A percentile compares a stretch with the other conserved stretches of the same genome.
These are phyloP conservation scores for Kazachstania taianensis DNA, from an alignment of 805 yeast genomes.

Conservation along the genomic window DNA sequence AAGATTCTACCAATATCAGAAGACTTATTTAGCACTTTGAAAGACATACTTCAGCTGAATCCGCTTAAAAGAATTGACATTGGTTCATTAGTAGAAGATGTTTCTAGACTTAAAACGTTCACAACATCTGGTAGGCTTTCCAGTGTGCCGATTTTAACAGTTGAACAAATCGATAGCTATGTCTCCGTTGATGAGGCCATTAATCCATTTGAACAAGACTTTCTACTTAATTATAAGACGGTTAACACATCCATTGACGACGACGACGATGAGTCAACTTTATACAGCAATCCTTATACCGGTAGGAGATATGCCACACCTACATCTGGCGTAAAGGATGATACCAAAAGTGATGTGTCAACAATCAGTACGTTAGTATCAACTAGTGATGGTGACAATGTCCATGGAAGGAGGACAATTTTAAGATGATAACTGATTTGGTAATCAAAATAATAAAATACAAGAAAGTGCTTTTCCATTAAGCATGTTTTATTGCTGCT, in stretches of 20 bases:
- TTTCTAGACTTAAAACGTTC: conserved; percentile 17
- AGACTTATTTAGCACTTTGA: conserved; percentile 46
- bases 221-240: no score
- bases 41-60: conserved; percentile 25
- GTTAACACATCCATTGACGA: no score
- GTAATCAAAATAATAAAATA: no score
- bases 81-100: conserved; percentile 15
- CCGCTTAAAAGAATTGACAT: conserved; percentile 28
- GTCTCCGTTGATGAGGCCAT: no score
- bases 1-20: conserved; percentile 66
- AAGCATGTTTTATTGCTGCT: no score
- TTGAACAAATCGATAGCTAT: conserved; percentile 1
- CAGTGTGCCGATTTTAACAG: conserved; percentile 12
- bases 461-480: no score
- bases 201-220: no score
- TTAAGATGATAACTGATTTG: no score
- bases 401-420: no score
- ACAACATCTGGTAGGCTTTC: conserved; percentile 21
- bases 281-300: background rate
- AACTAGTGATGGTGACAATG: no score
- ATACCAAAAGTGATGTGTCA: no score
- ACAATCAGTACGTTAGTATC: no score
- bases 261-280: conserved; percentile 2
- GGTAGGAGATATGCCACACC: background rate
- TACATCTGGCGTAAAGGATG: background rate